Percentiles rank a stretch among this genome's conserved stretches.
Conservation (phyloP, 495 filamentous ascomycete genomes). For the Penicillium canariense region DNA sequence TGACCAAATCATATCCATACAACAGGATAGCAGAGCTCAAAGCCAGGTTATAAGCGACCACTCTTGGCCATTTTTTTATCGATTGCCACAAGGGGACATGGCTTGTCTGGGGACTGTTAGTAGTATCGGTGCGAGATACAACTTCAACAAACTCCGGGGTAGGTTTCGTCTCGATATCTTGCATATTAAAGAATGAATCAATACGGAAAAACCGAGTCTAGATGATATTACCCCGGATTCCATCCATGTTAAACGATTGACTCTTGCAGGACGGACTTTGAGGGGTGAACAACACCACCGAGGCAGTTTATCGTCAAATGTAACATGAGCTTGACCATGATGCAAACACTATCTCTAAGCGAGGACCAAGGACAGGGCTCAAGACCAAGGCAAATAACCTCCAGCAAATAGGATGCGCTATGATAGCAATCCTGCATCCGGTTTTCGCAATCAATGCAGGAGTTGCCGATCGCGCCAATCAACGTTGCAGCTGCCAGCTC, state of each 20-base stretch:
- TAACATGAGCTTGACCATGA: constrained; percentile 7
- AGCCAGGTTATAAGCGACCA: constrained; percentile 30
- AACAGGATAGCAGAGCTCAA: constrained; percentile 38
- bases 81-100: constrained; percentile 22
- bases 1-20: constrained; percentile 50
- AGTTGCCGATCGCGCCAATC: constrained; percentile 15
- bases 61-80: constrained; percentile 21
- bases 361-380: not conserved
- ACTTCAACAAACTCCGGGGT: not conserved
- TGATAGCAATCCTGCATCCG: not conserved
- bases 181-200: not conserved
- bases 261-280: not conserved
- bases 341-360: constrained; percentile 10
- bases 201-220: not conserved
- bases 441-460: not conserved
- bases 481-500: not conserved
- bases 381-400: constrained; percentile 1
- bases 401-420: not conserved
- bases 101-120: not conserved
- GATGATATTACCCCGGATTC: not conserved
- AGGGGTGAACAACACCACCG: constrained; percentile 3
- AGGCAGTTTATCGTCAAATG: not conserved
- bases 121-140: not conserved
- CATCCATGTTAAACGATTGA: not conserved
- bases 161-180: not conserved